Evolutionary conservation across 2,329 filamentous ascomycete genomes (phyloP).

Genomic region (Chaetomiaceae sp.): DNA sequence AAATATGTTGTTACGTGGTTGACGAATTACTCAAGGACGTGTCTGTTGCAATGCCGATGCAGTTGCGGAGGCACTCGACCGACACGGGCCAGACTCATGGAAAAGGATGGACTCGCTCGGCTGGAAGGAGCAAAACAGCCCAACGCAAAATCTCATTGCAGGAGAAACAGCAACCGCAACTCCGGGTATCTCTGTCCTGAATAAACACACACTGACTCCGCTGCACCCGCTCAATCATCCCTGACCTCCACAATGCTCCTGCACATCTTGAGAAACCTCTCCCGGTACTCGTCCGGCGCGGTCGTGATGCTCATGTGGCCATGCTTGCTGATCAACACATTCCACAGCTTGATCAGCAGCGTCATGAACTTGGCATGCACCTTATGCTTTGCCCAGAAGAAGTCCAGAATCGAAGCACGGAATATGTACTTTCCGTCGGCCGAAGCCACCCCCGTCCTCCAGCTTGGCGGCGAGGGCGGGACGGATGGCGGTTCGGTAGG

Average conservation of each 20-base stretch:
- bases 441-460: constrained; percentile 59
- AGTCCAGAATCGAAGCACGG: constrained; percentile 64
- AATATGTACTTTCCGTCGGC: constrained; percentile 63
- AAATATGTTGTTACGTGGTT: too few relatives aligned
- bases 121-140: too few relatives aligned
- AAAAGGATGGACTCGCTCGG: too few relatives aligned
- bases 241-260: constrained; percentile 31
- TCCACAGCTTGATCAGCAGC: constrained; percentile 59
- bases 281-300: constrained; percentile 61
- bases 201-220: background rate
- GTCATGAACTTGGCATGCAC: constrained; percentile 63
- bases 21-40: too few relatives aligned
- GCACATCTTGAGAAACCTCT: constrained; percentile 49
- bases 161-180: background rate
- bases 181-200: too few relatives aligned
- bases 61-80: too few relatives aligned
- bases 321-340: constrained; percentile 54
- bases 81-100: too few relatives aligned
- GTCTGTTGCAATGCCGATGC: too few relatives aligned
- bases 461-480: constrained; percentile 40
- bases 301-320: constrained; percentile 75
- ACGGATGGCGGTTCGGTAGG: constrained; percentile 33
- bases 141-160: background rate
- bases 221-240: constrained; percentile 1
- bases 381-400: constrained; percentile 75